These are phyloP conservation scores for Coniella lustricola DNA, from an alignment of 2,329 filamentous ascomycete species.

Conservation along the genomic window DNA sequence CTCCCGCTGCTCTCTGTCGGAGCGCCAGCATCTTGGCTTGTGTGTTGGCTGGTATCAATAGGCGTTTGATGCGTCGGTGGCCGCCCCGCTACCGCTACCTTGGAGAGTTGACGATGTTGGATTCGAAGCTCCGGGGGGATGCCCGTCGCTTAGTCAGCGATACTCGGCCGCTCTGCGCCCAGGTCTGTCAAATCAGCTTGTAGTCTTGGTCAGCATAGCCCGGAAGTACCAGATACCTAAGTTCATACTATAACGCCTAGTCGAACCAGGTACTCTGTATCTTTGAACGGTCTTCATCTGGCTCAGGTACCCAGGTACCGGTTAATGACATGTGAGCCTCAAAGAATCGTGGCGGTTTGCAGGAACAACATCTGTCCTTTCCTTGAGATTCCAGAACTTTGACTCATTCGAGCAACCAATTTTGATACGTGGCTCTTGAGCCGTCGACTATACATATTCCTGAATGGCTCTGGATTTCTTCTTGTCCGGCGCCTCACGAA, in stretches of 20 bases:
- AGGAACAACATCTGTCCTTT: slow-evolving; percentile 23
- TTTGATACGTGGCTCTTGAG: slow-evolving; percentile 10
- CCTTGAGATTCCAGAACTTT: slow-evolving; percentile 19
- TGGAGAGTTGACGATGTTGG: slow-evolving; percentile 7
- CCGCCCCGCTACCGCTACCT: too few relatives aligned
- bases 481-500: too few relatives aligned
- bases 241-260: too few relatives aligned
- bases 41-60: slow-evolving; percentile 10
- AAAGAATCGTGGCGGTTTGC: not conserved
- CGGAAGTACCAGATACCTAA: too few relatives aligned
- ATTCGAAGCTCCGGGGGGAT: not conserved
- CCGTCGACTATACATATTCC: not conserved
- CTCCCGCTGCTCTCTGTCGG: slow-evolving; percentile 28
- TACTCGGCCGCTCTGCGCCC: not conserved
- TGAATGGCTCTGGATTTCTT: not conserved
- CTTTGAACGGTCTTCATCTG: too few relatives aligned
- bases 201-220: not conserved
- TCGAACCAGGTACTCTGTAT: too few relatives aligned
- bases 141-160: slow-evolving; percentile 1
- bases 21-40: slow-evolving; percentile 29
- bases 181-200: not conserved
- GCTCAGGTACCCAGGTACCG: too few relatives aligned
- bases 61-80: slow-evolving; percentile 1
- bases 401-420: slow-evolving; percentile 17
- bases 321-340: too few relatives aligned